Conservation (phyloP, 495 filamentous ascomycete genomes). For the Penicillium coffeae region DNA sequence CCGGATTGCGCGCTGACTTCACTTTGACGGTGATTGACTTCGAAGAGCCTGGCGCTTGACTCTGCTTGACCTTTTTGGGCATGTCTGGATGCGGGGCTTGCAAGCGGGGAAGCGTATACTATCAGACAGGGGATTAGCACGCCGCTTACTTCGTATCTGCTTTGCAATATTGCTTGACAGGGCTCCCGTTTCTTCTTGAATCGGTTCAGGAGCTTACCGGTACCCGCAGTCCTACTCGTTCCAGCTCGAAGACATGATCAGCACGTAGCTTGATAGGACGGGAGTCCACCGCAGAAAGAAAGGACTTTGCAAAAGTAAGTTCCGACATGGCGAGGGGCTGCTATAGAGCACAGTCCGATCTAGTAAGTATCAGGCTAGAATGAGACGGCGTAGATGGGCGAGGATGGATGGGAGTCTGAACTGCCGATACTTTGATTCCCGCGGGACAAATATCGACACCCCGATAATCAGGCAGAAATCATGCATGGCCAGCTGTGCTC, state of each 20-base stretch:
- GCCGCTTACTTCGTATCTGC: background rate
- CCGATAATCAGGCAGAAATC: conserved; percentile 1
- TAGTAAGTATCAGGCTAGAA: background rate
- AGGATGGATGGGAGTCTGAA: too few species aligned
- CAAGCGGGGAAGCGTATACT: conserved; percentile 47
- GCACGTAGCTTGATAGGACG: conserved; percentile 70
- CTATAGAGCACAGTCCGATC: too few species aligned
- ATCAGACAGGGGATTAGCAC: conserved; percentile 13
- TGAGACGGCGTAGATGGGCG: background rate
- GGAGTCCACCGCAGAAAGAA: conserved; percentile 73
- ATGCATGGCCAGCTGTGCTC: background rate
- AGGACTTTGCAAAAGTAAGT: conserved; percentile 74
- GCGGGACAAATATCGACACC: background rate
- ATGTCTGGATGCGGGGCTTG: conserved; percentile 45
- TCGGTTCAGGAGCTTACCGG: conserved; percentile 54
- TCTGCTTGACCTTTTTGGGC: conserved; percentile 45
- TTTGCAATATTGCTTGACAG: background rate
- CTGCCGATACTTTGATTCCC: background rate
- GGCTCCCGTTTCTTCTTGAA: background rate
- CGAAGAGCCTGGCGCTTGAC: conserved; percentile 42
- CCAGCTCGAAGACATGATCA: conserved; percentile 83
- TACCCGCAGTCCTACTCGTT: conserved; percentile 61
- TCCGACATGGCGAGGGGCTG: conserved; percentile 75
- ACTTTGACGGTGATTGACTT: conserved; percentile 56
- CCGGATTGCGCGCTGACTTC: conserved; percentile 71